Conservation (phyloP, 2,329 filamentous ascomycete species). For the Aspergillus sp. region DNA sequence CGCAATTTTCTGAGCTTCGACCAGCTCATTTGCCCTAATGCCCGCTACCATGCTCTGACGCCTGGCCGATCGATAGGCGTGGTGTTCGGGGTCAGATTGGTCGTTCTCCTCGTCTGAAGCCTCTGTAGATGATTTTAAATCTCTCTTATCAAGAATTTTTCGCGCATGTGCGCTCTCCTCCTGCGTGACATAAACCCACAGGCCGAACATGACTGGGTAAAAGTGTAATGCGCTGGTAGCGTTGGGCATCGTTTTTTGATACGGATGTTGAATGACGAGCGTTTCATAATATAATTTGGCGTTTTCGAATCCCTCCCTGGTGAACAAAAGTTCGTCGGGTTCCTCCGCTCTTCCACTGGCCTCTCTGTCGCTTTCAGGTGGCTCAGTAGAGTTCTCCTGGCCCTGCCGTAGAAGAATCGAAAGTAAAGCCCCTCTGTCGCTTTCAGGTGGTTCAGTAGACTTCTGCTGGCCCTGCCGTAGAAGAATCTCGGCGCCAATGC, state of each 20-base stretch:
- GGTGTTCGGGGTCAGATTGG: slow-evolving; percentile 27
- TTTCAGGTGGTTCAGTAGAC: slow-evolving; percentile 19
- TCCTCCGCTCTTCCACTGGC: not conserved
- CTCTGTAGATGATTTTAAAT: slow-evolving; percentile 29
- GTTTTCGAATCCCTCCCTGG: slow-evolving; percentile 57
- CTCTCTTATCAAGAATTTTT: slow-evolving; percentile 39
- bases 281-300: slow-evolving; percentile 75
- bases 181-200: slow-evolving; percentile 78
- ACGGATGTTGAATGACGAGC: slow-evolving; percentile 76
- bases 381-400: slow-evolving; percentile 28
- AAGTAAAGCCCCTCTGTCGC: not conserved
- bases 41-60: slow-evolving; percentile 34
- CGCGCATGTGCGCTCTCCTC: slow-evolving; percentile 59
- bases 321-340: slow-evolving; percentile 41
- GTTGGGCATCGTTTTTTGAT: slow-evolving; percentile 64
- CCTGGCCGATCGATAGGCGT: slow-evolving; percentile 41
- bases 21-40: slow-evolving; percentile 58
- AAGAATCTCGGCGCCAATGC: slow-evolving; percentile 81
- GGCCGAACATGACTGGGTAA: slow-evolving; percentile 77
- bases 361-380: slow-evolving; percentile 1
- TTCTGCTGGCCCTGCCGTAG: slow-evolving; percentile 58
- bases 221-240: slow-evolving; percentile 73
- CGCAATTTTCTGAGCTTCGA: slow-evolving; percentile 66
- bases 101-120: slow-evolving; percentile 39
- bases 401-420: slow-evolving; percentile 68